Base-by-base conservation (phyloP, 2,329 filamentous ascomycete genomes). In the Fusarium napiforme region DNA sequence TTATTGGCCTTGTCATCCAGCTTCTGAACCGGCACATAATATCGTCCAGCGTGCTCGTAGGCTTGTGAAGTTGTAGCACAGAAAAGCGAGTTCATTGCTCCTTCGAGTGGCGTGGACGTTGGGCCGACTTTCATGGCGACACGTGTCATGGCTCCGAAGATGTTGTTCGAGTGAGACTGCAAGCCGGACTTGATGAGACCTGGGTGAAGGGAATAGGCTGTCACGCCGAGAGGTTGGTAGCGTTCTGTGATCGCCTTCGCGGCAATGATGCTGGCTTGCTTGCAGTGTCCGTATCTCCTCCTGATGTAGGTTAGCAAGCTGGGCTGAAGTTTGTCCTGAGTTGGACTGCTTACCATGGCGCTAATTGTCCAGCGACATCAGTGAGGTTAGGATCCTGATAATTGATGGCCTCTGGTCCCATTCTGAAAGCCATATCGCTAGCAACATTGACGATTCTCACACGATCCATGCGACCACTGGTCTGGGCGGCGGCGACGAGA, bases 391-490 rank as follows among this genome's bases (percentile, higher is more conserved):
- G 61, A 11, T 79, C 75, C 1, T 75, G 72, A 7, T 75, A 72
- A 5, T 76, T 63, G 32, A 79, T 78, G 4, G 39, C 36, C 1
- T 76, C 70, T 0, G 76, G 74, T 0, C 75, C 76, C 43, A 72
- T 52, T 3, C 64, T 66, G 4, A 71, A 30, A 5, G 73, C 70
- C 30, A 65, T 59, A 6, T 79, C 77, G 23, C 77, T 78, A 0
- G 75, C 61, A 3, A 78, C 77, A n/a, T 79, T 79, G 50, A 78
- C 55, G 1, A 79, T 52, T 12, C 77, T 56, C 5, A 74, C 76
- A 4, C 75, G 71, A 9, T 77, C 61, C 60, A 65, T 67, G 14
- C 55, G 39, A 5, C 57, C 57, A 28, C 53, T 59, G 2, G 21
- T 23, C 14, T 74, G 62, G 21, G 71, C 75, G 0, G 75, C 69